Conservation (phyloP, 225 moss, liverwort and hornwort genomes). For the Polytrichum formosum region DNA sequence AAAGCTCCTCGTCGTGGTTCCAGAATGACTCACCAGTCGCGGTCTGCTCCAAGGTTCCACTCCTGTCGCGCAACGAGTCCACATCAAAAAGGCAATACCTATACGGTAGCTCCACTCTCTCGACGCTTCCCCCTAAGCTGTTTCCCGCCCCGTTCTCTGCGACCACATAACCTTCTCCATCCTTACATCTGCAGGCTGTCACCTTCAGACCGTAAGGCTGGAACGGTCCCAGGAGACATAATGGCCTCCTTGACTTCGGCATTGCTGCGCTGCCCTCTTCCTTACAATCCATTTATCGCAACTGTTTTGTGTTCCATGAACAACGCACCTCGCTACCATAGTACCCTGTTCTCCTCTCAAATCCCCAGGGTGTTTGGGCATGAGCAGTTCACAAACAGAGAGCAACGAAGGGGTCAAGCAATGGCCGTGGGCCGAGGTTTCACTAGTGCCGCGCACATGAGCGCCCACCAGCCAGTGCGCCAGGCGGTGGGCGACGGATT, state of each 20-base stretch:
- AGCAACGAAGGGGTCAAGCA: no score
- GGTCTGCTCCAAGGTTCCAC: constrained; percentile 62
- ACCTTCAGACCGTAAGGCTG: constrained; percentile 64
- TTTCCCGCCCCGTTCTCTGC: no score
- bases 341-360: no score
- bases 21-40: constrained; percentile 53
- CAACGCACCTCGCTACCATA: no score
- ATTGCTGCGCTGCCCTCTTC: constrained; percentile 13
- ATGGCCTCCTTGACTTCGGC: constrained; percentile 64
- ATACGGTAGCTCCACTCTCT: constrained; percentile 17
- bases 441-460: no score
- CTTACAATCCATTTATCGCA: no score
- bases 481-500: no score
- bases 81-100: constrained; percentile 68
- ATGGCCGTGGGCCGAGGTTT: no score
- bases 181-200: background rate
- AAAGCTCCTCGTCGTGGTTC: constrained; percentile 97
- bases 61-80: constrained; percentile 55
- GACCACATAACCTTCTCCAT: background rate
- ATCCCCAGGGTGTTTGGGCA: no score
- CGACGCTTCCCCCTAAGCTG: background rate
- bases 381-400: no score
- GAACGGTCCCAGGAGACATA: constrained; percentile 70
- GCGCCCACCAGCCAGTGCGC: no score
- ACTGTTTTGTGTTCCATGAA: no score